These are phyloP conservation scores for Dalechampia spathulata DNA, from an alignment of 441 rosid species.

Conservation along the genomic window DNA sequence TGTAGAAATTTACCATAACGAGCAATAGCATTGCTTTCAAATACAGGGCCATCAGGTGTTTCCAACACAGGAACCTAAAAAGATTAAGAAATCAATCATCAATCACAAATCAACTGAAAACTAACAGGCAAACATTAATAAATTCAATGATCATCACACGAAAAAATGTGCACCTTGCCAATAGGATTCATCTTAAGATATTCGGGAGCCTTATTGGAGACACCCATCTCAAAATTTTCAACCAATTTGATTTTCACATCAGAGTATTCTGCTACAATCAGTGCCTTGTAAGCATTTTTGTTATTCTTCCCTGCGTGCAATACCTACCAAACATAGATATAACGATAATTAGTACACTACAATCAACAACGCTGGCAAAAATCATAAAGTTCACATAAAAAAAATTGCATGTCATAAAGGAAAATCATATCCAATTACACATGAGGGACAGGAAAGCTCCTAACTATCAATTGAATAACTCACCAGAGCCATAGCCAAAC, in stretches of 20 bases:
- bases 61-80: no score
- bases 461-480: conserved; percentile 9
- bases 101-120: no score
- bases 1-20: no score
- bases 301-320: conserved; percentile 50
- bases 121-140: no score
- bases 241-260: conserved; percentile 54
- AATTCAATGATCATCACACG: no score
- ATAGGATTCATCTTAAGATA: conserved; percentile 87
- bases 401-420: background rate
- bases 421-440: background rate
- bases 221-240: conserved; percentile 72
- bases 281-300: conserved; percentile 59
- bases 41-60: no score
- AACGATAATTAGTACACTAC: no score
- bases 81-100: no score
- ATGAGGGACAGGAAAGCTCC: background rate
- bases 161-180: conserved; percentile 51
- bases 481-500: conserved; percentile 61
- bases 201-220: conserved; percentile 70
- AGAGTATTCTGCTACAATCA: conserved; percentile 71
- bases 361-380: no score
- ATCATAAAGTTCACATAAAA: background rate
- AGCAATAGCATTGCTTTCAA: no score
- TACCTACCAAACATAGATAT: conserved; percentile 26